A percentile compares a stretch with the other conserved stretches of the same genome.
Evolutionary conservation across 257 asterid genomes (phyloP).

Genomic region (Linaria vulgaris): DNA sequence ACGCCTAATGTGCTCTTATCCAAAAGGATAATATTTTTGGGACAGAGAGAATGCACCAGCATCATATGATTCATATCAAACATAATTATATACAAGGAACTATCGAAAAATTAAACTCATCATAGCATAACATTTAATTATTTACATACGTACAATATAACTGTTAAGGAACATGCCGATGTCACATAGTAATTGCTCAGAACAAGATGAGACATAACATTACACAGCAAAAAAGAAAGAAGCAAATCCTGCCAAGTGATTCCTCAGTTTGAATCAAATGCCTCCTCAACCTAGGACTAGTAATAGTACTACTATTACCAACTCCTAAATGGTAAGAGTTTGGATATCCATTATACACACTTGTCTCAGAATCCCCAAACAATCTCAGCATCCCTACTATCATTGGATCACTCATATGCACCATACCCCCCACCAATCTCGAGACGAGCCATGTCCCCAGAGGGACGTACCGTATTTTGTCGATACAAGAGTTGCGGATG

Average conservation of each 20-base stretch:
- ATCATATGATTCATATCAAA: conserved; percentile 5
- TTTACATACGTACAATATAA: too few species aligned
- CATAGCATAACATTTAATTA: background rate
- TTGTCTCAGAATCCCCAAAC: conserved; percentile 48
- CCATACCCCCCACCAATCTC: conserved; percentile 28
- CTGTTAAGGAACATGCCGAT: too few species aligned
- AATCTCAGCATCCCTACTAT: conserved; percentile 57
- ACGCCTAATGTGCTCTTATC: too few species aligned
- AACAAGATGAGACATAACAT: conserved; percentile 52
- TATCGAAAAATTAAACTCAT: too few species aligned
- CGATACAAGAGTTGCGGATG: conserved; percentile 32
- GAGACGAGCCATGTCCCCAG: conserved; percentile 20
- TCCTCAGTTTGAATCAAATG: conserved; percentile 44
- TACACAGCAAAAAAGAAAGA: conserved; percentile 59
- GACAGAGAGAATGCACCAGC: background rate
- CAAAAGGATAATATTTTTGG: too few species aligned
- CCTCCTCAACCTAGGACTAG: conserved; percentile 56
- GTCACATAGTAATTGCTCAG: conserved; percentile 19
- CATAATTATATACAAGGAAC: too few species aligned
- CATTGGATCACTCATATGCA: conserved; percentile 34
- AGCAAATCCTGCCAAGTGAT: conserved; percentile 55
- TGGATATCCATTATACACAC: conserved; percentile 46
- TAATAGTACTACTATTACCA: too few species aligned
- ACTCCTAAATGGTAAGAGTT: conserved; percentile 41
- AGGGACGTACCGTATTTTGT: conserved; percentile 22